Evolutionary conservation across 495 filamentous ascomycete genomes (phyloP), one percentile per base, ranked within the genome.

Genomic region (Hypoxylon cercidicola): DNA sequence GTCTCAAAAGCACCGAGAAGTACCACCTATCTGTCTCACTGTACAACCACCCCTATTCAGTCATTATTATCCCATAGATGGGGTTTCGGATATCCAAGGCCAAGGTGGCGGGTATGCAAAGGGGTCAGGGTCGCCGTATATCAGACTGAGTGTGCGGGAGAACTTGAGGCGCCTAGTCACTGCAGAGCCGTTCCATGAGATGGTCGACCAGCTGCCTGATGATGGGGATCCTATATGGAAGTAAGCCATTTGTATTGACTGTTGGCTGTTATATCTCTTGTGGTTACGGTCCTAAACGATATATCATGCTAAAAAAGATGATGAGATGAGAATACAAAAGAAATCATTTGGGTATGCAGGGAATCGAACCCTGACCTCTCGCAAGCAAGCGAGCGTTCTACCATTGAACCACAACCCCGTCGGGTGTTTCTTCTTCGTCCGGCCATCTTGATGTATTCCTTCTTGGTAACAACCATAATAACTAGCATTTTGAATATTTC

Each of bases 31-130:
- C 0, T 82, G 80, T 32, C 66, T 82, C 21, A 82, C 80, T 3
- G 74, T 76, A 9, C 78, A 80, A 39, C 80, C 80, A 13, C 80
- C 80, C n/a, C 57, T 82, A 18, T 77, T 82, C 53, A 81, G 78
- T 16, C 80, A 82, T 23, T 76, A 76, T 25, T 79, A 74, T 62
- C 73, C 73, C 0, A 72, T 69, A 15, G 75, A 71, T 7, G 75
- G 73, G 1, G 68, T 71, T 13, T 81, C 79, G 19, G 65, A 82
- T 56, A 82, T 82, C 46, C 74, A 71, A 54, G 75, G 77, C 0
- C 74, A 79, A 2, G 80, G 80, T 0, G 80, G 80, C 0, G 80
- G 79, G 12, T 79, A 76, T 43, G 66, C 79, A 6, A 75, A 72
- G 19, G 74, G 64, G 9, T 69, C 72, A 6, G 79, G 75, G 54